Conservation (phyloP, 768 basidiomycete species). For the Phylloporus arenicola region DNA sequence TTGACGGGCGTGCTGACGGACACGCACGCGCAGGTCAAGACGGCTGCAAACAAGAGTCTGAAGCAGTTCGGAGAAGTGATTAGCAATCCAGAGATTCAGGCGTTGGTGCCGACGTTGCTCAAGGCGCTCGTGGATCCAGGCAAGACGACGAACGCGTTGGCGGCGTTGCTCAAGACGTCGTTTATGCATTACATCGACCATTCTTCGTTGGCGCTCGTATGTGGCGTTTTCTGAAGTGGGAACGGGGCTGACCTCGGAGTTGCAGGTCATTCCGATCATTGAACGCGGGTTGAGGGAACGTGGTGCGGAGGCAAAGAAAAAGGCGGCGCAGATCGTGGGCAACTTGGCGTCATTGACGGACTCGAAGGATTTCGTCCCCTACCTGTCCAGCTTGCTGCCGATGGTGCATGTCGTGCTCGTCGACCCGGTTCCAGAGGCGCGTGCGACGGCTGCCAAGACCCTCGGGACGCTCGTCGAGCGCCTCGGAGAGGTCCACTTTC, state of each 20-base stretch:
- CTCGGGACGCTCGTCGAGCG: constrained; percentile 96
- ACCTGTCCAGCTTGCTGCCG: constrained; percentile 83
- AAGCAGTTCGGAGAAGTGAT: constrained; percentile 99
- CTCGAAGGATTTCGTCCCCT: constrained; percentile 90
- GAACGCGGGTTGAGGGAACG: constrained; percentile 91
- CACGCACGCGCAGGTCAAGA: constrained; percentile 92
- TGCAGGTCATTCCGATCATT: constrained; percentile 86
- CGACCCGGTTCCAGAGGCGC: constrained; percentile 96
- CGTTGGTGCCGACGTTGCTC: constrained; percentile 80
- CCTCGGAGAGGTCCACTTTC: constrained; percentile 91
- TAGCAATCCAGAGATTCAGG: constrained; percentile 94
- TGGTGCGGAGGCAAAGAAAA: constrained; percentile 90
- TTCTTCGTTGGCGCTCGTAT: constrained; percentile 86
- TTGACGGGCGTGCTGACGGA: constrained; percentile 93
- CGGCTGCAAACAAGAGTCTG: constrained; percentile 89
- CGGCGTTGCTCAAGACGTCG: constrained; percentile 85
- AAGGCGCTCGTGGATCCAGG: constrained; percentile 94
- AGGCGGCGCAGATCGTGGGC: constrained; percentile 96
- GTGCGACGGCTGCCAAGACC: constrained; percentile 95
- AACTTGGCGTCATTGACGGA: constrained; percentile 89
- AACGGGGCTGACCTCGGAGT: neutral
- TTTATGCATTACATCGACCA: constrained; percentile 99
- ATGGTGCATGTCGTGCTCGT: constrained; percentile 89
- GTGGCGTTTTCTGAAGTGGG: constrained; percentile 19
- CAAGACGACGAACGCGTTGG: constrained; percentile 80